These are phyloP conservation scores for Penicillium freii DNA, from an alignment of 2,329 filamentous ascomycete genomes.

Conservation along the genomic window DNA sequence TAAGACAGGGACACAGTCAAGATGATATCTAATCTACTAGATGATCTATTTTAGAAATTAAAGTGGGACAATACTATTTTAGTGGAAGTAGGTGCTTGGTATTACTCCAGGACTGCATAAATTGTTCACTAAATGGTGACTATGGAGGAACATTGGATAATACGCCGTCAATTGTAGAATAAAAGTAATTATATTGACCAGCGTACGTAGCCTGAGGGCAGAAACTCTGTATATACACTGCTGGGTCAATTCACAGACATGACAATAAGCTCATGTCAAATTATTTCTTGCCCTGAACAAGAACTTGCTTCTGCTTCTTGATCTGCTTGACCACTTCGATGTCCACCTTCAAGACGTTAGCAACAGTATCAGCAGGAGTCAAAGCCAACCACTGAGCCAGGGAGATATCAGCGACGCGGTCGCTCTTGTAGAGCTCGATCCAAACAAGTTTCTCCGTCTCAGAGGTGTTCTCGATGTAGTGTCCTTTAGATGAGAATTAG, in stretches of 20 bases:
- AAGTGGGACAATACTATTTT: too few species aligned
- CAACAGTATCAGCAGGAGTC: slow-evolving; percentile 49
- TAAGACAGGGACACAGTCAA: too few species aligned
- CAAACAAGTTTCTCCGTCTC: slow-evolving; percentile 63
- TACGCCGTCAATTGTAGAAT: not conserved
- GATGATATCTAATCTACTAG: too few species aligned
- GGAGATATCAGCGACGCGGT: slow-evolving; percentile 64
- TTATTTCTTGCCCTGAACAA: slow-evolving; percentile 16
- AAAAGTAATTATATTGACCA: not conserved
- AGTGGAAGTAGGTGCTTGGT: too few species aligned
- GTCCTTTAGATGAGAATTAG: slow-evolving; percentile 40
- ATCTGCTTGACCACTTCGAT: slow-evolving; percentile 21
- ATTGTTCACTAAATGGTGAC: too few species aligned
- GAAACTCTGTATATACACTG: too few species aligned
- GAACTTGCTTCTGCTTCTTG: slow-evolving; percentile 23
- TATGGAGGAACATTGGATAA: too few species aligned
- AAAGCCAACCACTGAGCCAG: slow-evolving; percentile 68
- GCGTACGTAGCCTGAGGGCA: not conserved
- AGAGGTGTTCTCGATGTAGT: slow-evolving; percentile 69
- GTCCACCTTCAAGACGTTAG: slow-evolving; percentile 18
- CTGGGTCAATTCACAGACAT: not conserved
- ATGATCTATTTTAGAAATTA: too few species aligned
- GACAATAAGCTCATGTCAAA: not conserved
- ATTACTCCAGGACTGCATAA: too few species aligned
- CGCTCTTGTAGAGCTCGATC: slow-evolving; percentile 69